Evolutionary conservation across 176 grass and related monocot species (phyloP), one percentile per base, ranked within the genome.

Genomic region (Carex scoparia): DNA sequence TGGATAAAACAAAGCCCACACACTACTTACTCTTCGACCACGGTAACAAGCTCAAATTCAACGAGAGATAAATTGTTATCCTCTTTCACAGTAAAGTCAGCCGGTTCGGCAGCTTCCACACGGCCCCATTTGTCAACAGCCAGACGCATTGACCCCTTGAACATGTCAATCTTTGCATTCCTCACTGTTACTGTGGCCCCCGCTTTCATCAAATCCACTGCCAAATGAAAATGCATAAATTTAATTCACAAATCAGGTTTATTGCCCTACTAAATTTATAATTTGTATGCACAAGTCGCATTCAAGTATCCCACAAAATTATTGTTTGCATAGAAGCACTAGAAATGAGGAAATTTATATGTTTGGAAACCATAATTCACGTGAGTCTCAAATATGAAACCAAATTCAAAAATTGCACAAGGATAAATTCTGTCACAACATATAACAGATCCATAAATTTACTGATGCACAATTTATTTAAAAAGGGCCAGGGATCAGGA

Each of bases 21-120:
- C 11, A 4, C 48, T 76, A 55, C 72, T 94, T 88, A 92, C 85
- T 81, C 79, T 81, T 81, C 79, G 0, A 81, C 53, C 10, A 81
- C 60, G 10, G 58, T 81, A 63, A 81, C 79, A 63, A 81, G 79
- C 31, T 81, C 79, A 18, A 81, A 81, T 28, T 81, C 79, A 46
- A 81, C 60, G 27, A 81, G 79, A 42, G 79, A 81, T 10, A 81
- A 58, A n/a, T 81, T 81, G 57, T 81, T 81, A 23, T 81, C 79
- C 58, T 81, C 79, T 64, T 81, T 81, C 58, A 81, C 79, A 3
- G 15, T 64, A 14, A 81, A 81, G 60, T 81, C 79, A 0, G 56
- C 58, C 5, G 32, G 30, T 9, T 81, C 79, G 9, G 57, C 79
- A n/a, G 18, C 35, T 64, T 81, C 79, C 32, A 81, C 57, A 5